Base-by-base conservation (phyloP, 2,329 filamentous ascomycete species). In the Trichoderma sp. region DNA sequence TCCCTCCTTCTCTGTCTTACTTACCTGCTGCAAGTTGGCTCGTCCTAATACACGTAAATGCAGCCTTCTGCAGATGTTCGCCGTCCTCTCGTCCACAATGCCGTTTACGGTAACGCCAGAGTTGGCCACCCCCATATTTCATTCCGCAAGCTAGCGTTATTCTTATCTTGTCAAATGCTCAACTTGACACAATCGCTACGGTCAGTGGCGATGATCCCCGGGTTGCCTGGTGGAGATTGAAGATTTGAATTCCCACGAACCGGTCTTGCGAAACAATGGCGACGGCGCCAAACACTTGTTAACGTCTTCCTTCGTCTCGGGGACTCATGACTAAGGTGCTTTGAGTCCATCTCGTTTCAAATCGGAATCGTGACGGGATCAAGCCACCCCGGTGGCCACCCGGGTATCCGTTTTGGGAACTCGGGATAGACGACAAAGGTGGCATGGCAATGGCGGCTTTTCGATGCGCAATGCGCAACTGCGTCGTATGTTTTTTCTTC, bases 351-450 rank as follows among this genome's bases (percentile, higher is more conserved):
- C 16, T 41, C 27, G 29, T n/a, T 50, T 53, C 27, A 33, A 21
- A 50, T 18, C 16, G 41, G 14, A 33, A 50, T 50, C 9, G 27
- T 50, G 63, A 50, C 18, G 27, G 45, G 45, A 21, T 12, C 29
- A 14, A 45, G 56, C 31, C 24, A 33, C 35, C 11, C 59, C 18
- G 6, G 21, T 71, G n/a, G 68, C 68, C 35, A 63, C 56, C 27
- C 59, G 68, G 68, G 35, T 72, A 72, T 64, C n/a, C 68, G 68
- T 64, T 72, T 35, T 21, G 18, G 41, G 45, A 31, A 31, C 35
- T 33, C 16, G 12, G 68, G 38, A 31, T n/a, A 33, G 45, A 41
- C 50, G 31, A 12, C 45, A 24, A n/a, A n/a, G 24, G n/a, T 27
- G 38, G 9, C 18, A 63, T 63, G 60, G 60, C 31, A 53, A 29